phyloP scores from a whole-genome alignment of 805 yeast genomes.

The Candida arabinofermentans region DNA sequence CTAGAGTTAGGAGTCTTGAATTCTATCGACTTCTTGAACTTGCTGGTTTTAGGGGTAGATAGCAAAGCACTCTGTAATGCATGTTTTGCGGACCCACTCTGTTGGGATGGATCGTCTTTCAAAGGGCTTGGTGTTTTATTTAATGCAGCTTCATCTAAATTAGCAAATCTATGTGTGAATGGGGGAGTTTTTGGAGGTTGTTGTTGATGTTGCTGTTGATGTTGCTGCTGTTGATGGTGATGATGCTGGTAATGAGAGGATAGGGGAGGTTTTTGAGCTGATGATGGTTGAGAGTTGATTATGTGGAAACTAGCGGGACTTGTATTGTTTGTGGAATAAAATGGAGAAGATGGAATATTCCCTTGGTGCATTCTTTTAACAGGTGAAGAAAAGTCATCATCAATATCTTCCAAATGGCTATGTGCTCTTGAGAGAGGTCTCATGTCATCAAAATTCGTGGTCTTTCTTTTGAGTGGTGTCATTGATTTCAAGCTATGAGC shows the following conservation, averaged over 20 bases:
- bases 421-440: conserved; percentile 6
- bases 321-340: conserved; percentile 17
- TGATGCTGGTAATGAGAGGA: not conserved
- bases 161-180: conserved; percentile 14
- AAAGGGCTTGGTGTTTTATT: conserved; percentile 17
- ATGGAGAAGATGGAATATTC: conserved; percentile 29
- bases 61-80: conserved; percentile 24
- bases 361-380: conserved; percentile 22
- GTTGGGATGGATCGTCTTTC: conserved; percentile 4
- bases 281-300: conserved; percentile 13
- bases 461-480: conserved; percentile 26
- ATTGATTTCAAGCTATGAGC: conserved; percentile 17
- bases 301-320: conserved; percentile 14
- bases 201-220: conserved; percentile 12
- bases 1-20: conserved; percentile 30
- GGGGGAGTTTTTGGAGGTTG: conserved; percentile 32
- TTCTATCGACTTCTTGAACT: conserved; percentile 11
- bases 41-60: conserved; percentile 29
- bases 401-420: conserved; percentile 5
- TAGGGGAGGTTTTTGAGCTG: conserved; percentile 8
- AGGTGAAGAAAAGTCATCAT: conserved; percentile 24
- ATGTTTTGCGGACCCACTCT: conserved; percentile 15
- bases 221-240: conserved; percentile 1
- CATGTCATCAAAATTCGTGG: conserved; percentile 12
- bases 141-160: conserved; percentile 14